phyloP scores from a whole-genome alignment of 768 basidiomycete species.

The Rhodotorula babjevae region DNA sequence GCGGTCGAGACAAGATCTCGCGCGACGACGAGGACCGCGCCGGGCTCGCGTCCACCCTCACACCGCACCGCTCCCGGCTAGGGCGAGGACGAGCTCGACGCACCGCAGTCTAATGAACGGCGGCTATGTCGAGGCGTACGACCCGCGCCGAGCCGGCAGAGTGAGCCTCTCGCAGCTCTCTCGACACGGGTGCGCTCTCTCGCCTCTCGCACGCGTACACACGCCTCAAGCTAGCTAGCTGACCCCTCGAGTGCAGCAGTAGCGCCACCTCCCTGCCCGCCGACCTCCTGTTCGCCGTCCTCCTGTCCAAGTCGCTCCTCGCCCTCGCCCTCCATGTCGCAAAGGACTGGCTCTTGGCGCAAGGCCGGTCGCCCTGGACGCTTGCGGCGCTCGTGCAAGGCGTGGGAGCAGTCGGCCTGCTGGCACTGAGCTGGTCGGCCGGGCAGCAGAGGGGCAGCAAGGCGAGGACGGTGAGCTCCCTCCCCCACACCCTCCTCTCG shows the following conservation, averaged over 20 bases:
- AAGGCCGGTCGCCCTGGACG: slow-evolving; percentile 17
- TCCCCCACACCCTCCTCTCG: neutral
- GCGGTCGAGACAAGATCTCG: no score
- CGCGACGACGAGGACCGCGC: no score
- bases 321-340: slow-evolving; percentile 38
- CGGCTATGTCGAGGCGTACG: slow-evolving; percentile 29
- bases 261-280: slow-evolving; percentile 29
- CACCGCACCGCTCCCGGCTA: no score
- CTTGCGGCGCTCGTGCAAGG: slow-evolving; percentile 12
- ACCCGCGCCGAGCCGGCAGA: slow-evolving; percentile 17
- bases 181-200: neutral
- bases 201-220: neutral
- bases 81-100: no score
- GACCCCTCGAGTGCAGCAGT: neutral
- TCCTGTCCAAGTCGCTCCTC: slow-evolving; percentile 40
- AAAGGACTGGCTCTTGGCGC: slow-evolving; percentile 40
- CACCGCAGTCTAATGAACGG: slow-evolving; percentile 7
- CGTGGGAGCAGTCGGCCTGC: slow-evolving; percentile 14
- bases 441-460: slow-evolving; percentile 10
- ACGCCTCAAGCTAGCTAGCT: neutral
- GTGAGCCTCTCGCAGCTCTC: slow-evolving; percentile 19
- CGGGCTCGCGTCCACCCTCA: no score
- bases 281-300: slow-evolving; percentile 41
- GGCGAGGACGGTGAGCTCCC: slow-evolving; percentile 19
- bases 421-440: slow-evolving; percentile 12